Conservation (phyloP, 176 grass and related monocot species). For the Rhipidocladum racemiflorum region DNA sequence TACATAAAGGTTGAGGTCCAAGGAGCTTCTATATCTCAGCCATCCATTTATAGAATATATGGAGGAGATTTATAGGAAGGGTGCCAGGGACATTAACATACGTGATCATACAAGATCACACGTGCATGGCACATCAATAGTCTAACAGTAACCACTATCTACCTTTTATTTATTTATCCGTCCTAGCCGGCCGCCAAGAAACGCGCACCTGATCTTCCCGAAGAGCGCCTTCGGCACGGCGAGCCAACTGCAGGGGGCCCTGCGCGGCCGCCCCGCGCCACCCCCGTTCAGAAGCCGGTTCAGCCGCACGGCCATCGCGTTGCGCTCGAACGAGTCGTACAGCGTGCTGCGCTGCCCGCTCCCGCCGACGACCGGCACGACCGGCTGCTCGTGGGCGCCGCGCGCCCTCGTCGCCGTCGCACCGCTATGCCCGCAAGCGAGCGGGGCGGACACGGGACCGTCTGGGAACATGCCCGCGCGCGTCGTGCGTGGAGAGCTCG, state of each 20-base stretch:
- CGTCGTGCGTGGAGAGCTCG: not conserved
- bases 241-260: conserved; percentile 15
- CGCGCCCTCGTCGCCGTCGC: not conserved
- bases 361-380: not conserved
- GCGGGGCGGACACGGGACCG: not conserved
- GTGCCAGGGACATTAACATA: too few species aligned
- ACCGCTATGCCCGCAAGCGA: not conserved
- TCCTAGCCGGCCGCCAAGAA: conserved; percentile 25
- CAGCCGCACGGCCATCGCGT: conserved; percentile 46
- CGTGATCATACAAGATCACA: too few species aligned
- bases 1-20: too few species aligned
- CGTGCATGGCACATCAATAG: too few species aligned
- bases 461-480: conserved; percentile 20
- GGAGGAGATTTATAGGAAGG: too few species aligned
- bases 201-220: conserved; percentile 31
- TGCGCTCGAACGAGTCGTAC: conserved; percentile 71
- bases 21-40: too few species aligned
- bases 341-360: conserved; percentile 36
- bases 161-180: too few species aligned
- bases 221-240: conserved; percentile 21
- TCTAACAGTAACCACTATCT: too few species aligned
- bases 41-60: too few species aligned
- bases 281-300: conserved; percentile 33
- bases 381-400: not conserved
- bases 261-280: not conserved